phyloP scores from a whole-genome alignment of 2,329 filamentous ascomycete species.

The Escovopsis sp. region DNA sequence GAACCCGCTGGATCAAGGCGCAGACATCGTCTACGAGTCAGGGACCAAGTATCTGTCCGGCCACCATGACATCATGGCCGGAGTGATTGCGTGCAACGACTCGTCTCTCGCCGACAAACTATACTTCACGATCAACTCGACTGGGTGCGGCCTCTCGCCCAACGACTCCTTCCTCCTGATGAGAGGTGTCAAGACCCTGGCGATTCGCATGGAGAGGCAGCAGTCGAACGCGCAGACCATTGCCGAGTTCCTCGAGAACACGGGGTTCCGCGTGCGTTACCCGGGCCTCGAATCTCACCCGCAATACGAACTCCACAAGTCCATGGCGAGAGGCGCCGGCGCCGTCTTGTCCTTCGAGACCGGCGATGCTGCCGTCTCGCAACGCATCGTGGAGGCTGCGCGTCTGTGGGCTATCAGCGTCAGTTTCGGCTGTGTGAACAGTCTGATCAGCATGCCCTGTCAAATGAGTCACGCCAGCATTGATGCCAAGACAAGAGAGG shows the following conservation, averaged over 20 bases:
- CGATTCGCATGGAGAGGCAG: conserved; percentile 97
- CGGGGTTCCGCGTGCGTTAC: conserved; percentile 90
- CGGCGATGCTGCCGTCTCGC: conserved; percentile 65
- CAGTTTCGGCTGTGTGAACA: conserved; percentile 96
- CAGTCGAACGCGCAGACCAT: conserved; percentile 84
- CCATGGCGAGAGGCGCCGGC: conserved; percentile 84
- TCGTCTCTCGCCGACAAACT: conserved; percentile 68
- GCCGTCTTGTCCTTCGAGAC: conserved; percentile 95
- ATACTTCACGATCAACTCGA: conserved; percentile 94
- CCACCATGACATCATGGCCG: conserved; percentile 98
- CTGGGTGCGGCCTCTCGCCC: conserved; percentile 82
- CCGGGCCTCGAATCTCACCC: conserved; percentile 89
- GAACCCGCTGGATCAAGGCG: conserved; percentile 86
- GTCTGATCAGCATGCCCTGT: conserved; percentile 97
- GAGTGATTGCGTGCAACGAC: conserved; percentile 86
- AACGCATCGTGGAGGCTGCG: conserved; percentile 87
- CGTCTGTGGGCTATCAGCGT: conserved; percentile 90
- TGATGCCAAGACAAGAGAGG: conserved; percentile 79
- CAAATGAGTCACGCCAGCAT: conserved; percentile 99
- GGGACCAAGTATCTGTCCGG: conserved; percentile 96
- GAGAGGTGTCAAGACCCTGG: conserved; percentile 88
- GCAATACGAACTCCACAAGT: conserved; percentile 92
- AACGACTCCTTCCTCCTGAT: conserved; percentile 95
- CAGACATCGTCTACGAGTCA: conserved; percentile 93
- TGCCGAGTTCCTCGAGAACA: conserved; percentile 77